Evolutionary conservation across 495 filamentous ascomycete genomes (phyloP), one percentile per base, ranked within the genome.

Genomic region (Penicillium soppii): DNA sequence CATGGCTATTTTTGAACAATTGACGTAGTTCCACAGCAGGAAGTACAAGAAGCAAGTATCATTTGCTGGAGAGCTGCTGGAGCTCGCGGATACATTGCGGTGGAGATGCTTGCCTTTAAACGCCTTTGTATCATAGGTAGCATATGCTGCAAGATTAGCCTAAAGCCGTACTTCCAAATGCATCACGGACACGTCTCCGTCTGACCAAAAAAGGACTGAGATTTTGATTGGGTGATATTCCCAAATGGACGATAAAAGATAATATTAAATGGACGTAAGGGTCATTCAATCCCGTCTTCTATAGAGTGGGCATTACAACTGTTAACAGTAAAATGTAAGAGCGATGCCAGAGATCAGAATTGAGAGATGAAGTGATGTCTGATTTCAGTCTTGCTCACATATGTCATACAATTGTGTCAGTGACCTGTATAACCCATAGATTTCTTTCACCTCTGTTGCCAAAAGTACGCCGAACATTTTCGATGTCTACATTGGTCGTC

Each of bases 121-220:
- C 35, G 36, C 46, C 36, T 32, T 7, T 7, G 32, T 35, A 4
- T 49, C 16, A 49, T 49, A 49, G 46, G 46, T 29, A 48, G 46
- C 13, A 27, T 19, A n/a, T 21, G 25, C 19, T n/a, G 37, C 4
- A 5, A 20, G 26, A 16, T 49, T 49, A 49, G 46, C 46, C 46
- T 49, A 41, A 49, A 49, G 16, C 23, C 46, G 17, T 13, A 17
- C 17, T 40, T 49, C 26, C 17, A 30, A 5, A 10, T 49, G 21
- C 19, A 15, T 10, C 35, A 49, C 37, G 46, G 46, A 15, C 7
- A n/a, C 5, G 32, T 6, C 13, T 32, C 46, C 46, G 46, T 15
- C 10, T 39, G 12, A 22, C 46, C 19, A 16, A 49, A 49, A 48
- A 16, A 5, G 35, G 33, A 20, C 30, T 17, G 2, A 15, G 8